Conservation (phyloP, 2,329 filamentous ascomycete species). For the Herpotrichia juniperi region DNA sequence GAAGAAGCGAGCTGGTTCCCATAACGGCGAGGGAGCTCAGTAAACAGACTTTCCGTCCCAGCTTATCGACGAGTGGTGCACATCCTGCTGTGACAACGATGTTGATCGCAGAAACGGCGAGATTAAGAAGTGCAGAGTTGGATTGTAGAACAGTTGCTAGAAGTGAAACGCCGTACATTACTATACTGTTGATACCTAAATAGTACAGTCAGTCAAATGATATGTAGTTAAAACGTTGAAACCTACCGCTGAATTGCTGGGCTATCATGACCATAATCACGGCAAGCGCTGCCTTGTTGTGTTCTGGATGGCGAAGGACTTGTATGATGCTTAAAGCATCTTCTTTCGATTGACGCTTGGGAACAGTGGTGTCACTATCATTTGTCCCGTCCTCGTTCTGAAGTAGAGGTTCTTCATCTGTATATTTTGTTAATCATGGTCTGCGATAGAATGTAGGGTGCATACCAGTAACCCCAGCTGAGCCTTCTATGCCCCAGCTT, state of each 20-base stretch:
- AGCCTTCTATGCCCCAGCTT: slow-evolving; percentile 48
- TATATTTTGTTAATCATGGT: slow-evolving; percentile 17
- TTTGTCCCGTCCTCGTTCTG: slow-evolving; percentile 37
- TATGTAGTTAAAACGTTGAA: background rate
- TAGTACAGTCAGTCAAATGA: slow-evolving; percentile 1
- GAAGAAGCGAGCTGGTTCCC: slow-evolving; percentile 74
- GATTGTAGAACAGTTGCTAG: slow-evolving; percentile 80
- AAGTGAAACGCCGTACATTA: slow-evolving; percentile 97
- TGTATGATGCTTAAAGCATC: slow-evolving; percentile 52
- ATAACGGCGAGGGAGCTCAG: slow-evolving; percentile 84
- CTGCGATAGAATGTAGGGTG: background rate
- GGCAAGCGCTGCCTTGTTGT: slow-evolving; percentile 82
- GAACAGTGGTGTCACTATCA: slow-evolving; percentile 27
- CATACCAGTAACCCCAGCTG: slow-evolving; percentile 36
- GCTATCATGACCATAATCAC: slow-evolving; percentile 93
- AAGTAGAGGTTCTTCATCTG: slow-evolving; percentile 74
- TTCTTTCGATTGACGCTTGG: slow-evolving; percentile 37
- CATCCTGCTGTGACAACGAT: slow-evolving; percentile 80
- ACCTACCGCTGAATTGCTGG: slow-evolving; percentile 78
- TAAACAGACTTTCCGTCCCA: slow-evolving; percentile 86
- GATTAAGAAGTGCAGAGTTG: slow-evolving; percentile 82
- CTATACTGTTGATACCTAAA: slow-evolving; percentile 84
- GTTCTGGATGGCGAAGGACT: slow-evolving; percentile 70
- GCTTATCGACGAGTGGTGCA: slow-evolving; percentile 82
- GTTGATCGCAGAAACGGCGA: slow-evolving; percentile 86